Percentiles rank a stretch among this genome's conserved stretches.
Conservation (phyloP, 352 stramenopile species). For the Pythium aquatile region DNA sequence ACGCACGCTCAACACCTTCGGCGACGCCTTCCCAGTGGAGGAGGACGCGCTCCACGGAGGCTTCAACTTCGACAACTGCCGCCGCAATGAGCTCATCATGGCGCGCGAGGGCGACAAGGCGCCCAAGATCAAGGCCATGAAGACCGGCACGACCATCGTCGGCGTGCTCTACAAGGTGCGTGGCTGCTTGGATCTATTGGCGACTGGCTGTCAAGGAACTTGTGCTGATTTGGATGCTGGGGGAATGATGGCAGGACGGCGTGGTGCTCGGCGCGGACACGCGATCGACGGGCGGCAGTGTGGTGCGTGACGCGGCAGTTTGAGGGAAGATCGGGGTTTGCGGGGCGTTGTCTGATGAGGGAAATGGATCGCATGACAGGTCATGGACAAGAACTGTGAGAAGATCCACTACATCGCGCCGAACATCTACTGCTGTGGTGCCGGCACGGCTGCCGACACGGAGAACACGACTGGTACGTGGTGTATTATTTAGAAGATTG, state of each 20-base stretch:
- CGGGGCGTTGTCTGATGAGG: neutral
- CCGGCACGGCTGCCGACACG: constrained; percentile 97
- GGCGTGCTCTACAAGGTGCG: constrained; percentile 93
- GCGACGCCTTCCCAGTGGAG: constrained; percentile 56
- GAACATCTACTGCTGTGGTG: constrained; percentile 99
- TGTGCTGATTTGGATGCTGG: neutral
- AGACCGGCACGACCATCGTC: constrained; percentile 97
- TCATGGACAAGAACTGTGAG: constrained; percentile 99
- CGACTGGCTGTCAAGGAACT: neutral
- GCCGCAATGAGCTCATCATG: constrained; percentile 90
- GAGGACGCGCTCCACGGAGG: constrained; percentile 62
- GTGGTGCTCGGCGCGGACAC: constrained; percentile 98
- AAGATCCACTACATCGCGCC: constrained; percentile 99
- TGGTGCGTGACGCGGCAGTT: constrained; percentile 34
- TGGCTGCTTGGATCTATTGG: neutral
- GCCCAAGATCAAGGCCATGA: constrained; percentile 77
- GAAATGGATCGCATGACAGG: constrained; percentile 25
- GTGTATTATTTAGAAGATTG: neutral
- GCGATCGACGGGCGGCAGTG: constrained; percentile 93
- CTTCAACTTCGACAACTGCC: constrained; percentile 93
- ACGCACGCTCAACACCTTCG: constrained; percentile 77
- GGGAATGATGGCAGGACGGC: constrained; percentile 60
- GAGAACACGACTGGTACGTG: constrained; percentile 87
- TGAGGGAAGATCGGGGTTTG: neutral
- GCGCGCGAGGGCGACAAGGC: constrained; percentile 38